Evolutionary conservation across 345 rosid genomes (phyloP).

Genomic region (Microthlaspi erraticum): DNA sequence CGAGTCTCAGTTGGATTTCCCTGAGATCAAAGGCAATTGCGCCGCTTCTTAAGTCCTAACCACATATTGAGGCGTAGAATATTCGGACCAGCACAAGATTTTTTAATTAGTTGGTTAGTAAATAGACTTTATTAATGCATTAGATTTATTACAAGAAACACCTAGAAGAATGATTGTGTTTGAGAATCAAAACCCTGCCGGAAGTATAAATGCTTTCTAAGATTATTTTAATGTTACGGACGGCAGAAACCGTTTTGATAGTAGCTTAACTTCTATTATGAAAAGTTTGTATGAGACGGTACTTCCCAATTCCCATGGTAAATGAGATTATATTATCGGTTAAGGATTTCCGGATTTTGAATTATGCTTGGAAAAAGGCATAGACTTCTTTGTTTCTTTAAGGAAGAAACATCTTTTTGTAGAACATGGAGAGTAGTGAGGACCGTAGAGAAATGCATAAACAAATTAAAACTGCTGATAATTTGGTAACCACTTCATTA

Average conservation of each 20-base stretch:
- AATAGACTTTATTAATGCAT: constrained; percentile 24
- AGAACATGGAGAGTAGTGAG: constrained; percentile 2
- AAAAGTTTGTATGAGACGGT: constrained; percentile 10
- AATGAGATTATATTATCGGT: constrained; percentile 4
- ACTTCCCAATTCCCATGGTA: not conserved
- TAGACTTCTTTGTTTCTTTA: not conserved
- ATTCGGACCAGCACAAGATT: constrained; percentile 26
- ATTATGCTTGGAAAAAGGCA: not conserved
- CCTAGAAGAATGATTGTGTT: constrained; percentile 31
- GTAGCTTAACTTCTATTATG: not conserved
- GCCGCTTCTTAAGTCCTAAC: constrained; percentile 33
- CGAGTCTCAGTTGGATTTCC: constrained; percentile 18
- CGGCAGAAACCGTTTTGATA: constrained; percentile 14
- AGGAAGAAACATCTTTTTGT: not conserved
- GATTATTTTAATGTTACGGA: not conserved
- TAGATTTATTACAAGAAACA: constrained; percentile 13
- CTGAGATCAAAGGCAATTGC: constrained; percentile 14
- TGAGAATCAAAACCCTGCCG: constrained; percentile 15
- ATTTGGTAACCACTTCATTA: not conserved
- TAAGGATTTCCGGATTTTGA: not conserved
- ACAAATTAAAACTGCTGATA: not conserved
- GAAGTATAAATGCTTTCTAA: constrained; percentile 26
- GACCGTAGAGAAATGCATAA: constrained; percentile 7
- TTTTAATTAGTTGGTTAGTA: constrained; percentile 26
- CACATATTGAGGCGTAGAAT: constrained; percentile 29